phyloP scores from a whole-genome alignment of 768 basidiomycete species.

The Chlorophyllum brunneum region DNA sequence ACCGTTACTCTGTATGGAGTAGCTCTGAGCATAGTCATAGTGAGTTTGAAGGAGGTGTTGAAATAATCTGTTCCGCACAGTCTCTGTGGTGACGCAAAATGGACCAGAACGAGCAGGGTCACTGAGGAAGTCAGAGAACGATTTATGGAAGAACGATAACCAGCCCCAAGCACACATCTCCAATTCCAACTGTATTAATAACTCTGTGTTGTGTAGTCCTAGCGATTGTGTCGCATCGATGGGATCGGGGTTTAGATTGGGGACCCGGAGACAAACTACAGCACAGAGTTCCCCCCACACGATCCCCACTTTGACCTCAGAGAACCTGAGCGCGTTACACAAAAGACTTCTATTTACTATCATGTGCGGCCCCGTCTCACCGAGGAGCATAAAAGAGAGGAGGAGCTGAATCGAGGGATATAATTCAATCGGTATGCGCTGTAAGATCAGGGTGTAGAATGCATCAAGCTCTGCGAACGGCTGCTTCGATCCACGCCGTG shows the following conservation, averaged over 20 bases:
- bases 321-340: neutral
- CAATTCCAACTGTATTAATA: neutral
- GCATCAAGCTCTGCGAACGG: conserved; percentile 15
- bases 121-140: conserved; percentile 6
- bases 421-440: neutral
- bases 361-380: neutral
- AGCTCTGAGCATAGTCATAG: neutral
- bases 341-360: neutral
- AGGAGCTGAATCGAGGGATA: neutral
- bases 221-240: neutral
- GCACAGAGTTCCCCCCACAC: neutral
- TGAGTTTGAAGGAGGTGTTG: neutral
- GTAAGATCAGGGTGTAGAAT: conserved; percentile 15
- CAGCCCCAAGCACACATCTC: neutral
- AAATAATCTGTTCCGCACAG: neutral
- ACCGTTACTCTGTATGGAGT: neutral
- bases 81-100: neutral
- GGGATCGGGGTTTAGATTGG: neutral
- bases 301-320: neutral
- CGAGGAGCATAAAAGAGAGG: neutral
- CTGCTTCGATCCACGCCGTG: neutral
- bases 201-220: neutral
- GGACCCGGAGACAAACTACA: neutral
- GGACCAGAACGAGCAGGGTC: neutral
- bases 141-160: neutral